Percentiles rank a stretch among this genome's conserved stretches.
Evolutionary conservation across 2,329 filamentous ascomycete species (phyloP).

Genomic region (Lecanicillium sp.): DNA sequence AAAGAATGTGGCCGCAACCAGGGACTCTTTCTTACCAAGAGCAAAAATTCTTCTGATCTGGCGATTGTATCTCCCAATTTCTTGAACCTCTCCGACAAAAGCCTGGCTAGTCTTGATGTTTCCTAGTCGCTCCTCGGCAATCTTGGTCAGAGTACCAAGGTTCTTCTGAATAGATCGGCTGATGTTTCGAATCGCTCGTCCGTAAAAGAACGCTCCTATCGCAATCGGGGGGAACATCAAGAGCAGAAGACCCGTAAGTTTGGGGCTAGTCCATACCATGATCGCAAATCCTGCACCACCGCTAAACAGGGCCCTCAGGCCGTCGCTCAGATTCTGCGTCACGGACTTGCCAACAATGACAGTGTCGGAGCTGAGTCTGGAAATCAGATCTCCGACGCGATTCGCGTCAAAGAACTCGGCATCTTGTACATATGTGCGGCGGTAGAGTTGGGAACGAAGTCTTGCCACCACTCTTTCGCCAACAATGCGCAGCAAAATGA

Average conservation of each 20-base stretch:
- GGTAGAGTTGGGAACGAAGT: conserved; percentile 82
- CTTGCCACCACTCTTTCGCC: conserved; percentile 91
- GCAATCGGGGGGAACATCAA: conserved; percentile 89
- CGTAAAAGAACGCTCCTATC: conserved; percentile 85
- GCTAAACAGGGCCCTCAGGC: conserved; percentile 84
- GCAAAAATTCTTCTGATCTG: conserved; percentile 90
- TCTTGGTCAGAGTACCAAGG: conserved; percentile 86
- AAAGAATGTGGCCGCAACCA: conserved; percentile 90
- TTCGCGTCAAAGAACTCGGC: conserved; percentile 99
- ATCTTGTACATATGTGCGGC: conserved; percentile 91
- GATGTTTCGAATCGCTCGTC: conserved; percentile 78
- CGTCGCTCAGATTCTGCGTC: conserved; percentile 94
- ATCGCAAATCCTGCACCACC: conserved; percentile 82
- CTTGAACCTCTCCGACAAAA: conserved; percentile 87
- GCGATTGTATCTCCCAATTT: conserved; percentile 83
- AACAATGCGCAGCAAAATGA: conserved; percentile 87
- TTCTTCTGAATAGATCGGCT: conserved; percentile 93
- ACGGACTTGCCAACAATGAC: conserved; percentile 98
- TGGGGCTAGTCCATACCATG: conserved; percentile 93
- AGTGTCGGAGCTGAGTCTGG: conserved; percentile 88
- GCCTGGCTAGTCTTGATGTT: conserved; percentile 96
- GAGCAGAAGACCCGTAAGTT: conserved; percentile 79
- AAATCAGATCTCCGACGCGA: conserved; percentile 91
- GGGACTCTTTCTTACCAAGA: conserved; percentile 77
- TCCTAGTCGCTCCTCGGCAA: conserved; percentile 93